Evolutionary conservation across 2,329 filamentous ascomycete genomes (phyloP).

Genomic region (Hymenoscyphus albidus): DNA sequence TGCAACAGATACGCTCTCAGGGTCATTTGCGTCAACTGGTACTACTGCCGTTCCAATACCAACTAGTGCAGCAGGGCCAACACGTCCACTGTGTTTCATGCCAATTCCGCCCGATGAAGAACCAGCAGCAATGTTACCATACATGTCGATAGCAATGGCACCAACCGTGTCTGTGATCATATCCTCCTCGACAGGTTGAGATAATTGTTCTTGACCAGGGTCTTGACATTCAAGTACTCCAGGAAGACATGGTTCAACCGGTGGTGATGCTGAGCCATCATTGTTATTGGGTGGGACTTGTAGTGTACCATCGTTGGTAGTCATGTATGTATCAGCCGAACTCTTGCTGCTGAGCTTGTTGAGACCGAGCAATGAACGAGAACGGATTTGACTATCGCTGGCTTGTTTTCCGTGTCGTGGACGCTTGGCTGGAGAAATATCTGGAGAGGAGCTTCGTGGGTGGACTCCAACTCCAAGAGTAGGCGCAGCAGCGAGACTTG

Average conservation of each 20-base stretch:
- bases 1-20: constrained; percentile 67
- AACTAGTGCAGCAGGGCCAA: constrained; percentile 89
- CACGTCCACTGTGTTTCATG: constrained; percentile 91
- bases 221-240: constrained; percentile 11
- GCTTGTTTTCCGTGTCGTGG: constrained; percentile 24
- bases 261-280: constrained; percentile 30
- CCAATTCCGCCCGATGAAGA: constrained; percentile 97
- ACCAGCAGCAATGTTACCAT: constrained; percentile 84
- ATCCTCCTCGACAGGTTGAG: constrained; percentile 37
- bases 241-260: constrained; percentile 7
- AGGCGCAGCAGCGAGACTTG: constrained; percentile 8
- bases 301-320: constrained; percentile 7
- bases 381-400: constrained; percentile 28
- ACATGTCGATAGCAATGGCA: constrained; percentile 84
- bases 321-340: constrained; percentile 23
- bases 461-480: constrained; percentile 15
- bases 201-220: constrained; percentile 26
- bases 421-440: constrained; percentile 28
- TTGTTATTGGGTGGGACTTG: constrained; percentile 16
- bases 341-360: constrained; percentile 21
- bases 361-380: constrained; percentile 30
- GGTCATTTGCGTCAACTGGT: constrained; percentile 68
- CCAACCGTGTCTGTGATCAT: constrained; percentile 89
- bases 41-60: constrained; percentile 88
- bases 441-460: constrained; percentile 18